Conservation (phyloP, 495 filamentous ascomycete species). For the Podospora tetraspora region DNA sequence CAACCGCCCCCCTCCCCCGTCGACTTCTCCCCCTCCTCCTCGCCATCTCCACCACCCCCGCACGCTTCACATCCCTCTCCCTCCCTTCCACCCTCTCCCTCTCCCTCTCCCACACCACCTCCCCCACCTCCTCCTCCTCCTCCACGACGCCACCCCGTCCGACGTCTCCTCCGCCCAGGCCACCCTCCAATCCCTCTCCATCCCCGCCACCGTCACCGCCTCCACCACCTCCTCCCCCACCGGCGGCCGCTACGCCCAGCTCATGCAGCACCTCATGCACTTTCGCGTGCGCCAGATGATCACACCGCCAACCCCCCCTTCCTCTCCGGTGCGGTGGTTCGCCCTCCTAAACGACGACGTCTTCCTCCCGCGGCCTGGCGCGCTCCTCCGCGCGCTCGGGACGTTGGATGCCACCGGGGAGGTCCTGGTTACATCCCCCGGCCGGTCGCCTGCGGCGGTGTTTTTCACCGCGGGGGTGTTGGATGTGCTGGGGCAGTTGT, state of each 20-base stretch:
- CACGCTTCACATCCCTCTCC: conserved; percentile 39
- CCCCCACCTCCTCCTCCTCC: conserved; percentile 40
- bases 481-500: conserved; percentile 30
- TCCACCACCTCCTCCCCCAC: conserved; percentile 22
- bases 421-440: conserved; percentile 38
- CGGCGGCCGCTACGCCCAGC: conserved; percentile 32
- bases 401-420: conserved; percentile 44
- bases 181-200: conserved; percentile 20
- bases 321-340: conserved; percentile 20
- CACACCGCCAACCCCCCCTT: too few relatives aligned
- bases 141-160: conserved; percentile 40
- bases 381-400: conserved; percentile 42
- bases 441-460: conserved; percentile 53
- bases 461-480: conserved; percentile 51
- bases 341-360: conserved; percentile 38
- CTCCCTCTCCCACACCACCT: conserved; percentile 29
- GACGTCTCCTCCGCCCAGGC: conserved; percentile 28
- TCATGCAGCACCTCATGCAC: conserved; percentile 26
- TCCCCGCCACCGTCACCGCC: conserved; percentile 29
- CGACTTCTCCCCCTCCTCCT: conserved; percentile 53
- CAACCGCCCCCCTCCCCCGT: neutral
- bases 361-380: conserved; percentile 52
- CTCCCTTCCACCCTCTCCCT: conserved; percentile 32
- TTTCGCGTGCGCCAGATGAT: conserved; percentile 4
- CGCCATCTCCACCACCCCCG: conserved; percentile 53